A percentile compares a stretch with the other conserved stretches of the same genome.
These are phyloP conservation scores for Penicillium crystallinum DNA, from an alignment of 495 filamentous ascomycete genomes.

Conservation along the genomic window DNA sequence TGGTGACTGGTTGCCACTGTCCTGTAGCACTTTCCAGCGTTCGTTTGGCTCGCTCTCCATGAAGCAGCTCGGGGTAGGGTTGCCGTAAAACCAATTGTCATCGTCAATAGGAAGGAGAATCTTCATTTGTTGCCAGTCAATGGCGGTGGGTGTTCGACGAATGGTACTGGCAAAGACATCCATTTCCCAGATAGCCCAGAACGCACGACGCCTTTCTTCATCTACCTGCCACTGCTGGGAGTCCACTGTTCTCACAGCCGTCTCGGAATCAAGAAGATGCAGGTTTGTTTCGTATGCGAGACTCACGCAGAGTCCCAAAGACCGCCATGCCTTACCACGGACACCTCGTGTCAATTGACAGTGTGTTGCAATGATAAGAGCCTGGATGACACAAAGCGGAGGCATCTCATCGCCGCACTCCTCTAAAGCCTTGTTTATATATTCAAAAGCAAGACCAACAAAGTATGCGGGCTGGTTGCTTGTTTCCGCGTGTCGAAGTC, in stretches of 20 bases:
- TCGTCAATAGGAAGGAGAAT: slow-evolving; percentile 7
- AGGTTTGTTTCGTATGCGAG: background rate
- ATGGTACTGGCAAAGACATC: background rate
- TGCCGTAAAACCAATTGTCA: slow-evolving; percentile 24
- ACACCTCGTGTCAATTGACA: background rate
- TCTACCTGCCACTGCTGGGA: background rate
- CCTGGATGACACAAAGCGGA: background rate
- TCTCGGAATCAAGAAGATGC: background rate
- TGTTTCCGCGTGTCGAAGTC: background rate
- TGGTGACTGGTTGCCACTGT: slow-evolving; percentile 25
- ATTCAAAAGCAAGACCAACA: background rate
- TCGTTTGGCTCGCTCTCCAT: slow-evolving; percentile 17
- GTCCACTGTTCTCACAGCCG: background rate
- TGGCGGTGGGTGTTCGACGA: background rate
- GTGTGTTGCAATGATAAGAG: background rate
- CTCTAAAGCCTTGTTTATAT: background rate
- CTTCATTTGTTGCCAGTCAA: background rate
- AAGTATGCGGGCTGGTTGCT: background rate
- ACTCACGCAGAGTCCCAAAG: background rate
- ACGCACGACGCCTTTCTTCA: background rate
- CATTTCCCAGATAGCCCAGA: background rate
- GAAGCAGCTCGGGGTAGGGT: slow-evolving; percentile 22
- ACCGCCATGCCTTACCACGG: background rate
- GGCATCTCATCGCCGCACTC: background rate
- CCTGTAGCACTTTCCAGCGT: slow-evolving; percentile 26